Conservation (phyloP, 495 filamentous ascomycete species). For the Penicillium atrosanguineum region DNA sequence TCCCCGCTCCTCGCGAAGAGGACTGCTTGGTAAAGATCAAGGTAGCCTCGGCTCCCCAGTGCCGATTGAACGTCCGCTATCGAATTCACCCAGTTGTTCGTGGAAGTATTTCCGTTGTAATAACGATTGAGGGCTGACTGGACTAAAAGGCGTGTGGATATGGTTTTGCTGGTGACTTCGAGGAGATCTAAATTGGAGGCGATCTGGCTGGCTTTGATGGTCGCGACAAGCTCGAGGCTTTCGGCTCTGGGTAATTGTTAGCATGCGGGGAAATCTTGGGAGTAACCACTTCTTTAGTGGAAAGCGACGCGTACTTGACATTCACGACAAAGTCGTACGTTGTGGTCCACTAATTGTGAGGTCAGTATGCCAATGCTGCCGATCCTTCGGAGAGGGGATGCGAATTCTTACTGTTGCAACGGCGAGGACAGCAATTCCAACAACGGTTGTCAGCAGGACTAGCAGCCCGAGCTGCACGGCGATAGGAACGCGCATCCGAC, state of each 20-base stretch:
- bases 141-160: slow-evolving; percentile 64
- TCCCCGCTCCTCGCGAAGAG: slow-evolving; percentile 66
- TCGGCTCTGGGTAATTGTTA: slow-evolving; percentile 32
- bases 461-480: slow-evolving; percentile 76
- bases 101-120: slow-evolving; percentile 54
- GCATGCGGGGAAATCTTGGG: background rate
- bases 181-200: slow-evolving; percentile 71
- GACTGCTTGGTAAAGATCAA: slow-evolving; percentile 59
- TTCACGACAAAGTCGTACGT: slow-evolving; percentile 71
- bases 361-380: background rate
- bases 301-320: slow-evolving; percentile 48
- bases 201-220: slow-evolving; percentile 79
- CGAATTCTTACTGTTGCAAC: slow-evolving; percentile 55
- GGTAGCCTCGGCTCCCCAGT: slow-evolving; percentile 45
- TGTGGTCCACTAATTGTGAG: slow-evolving; percentile 58
- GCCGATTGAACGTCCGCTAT: slow-evolving; percentile 59
- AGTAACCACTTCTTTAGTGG: background rate
- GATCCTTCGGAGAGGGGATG: background rate
- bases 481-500: slow-evolving; percentile 75
- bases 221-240: slow-evolving; percentile 72
- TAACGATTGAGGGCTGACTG: slow-evolving; percentile 62
- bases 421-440: slow-evolving; percentile 62
- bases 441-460: slow-evolving; percentile 65
- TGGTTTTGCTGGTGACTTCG: slow-evolving; percentile 63
- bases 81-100: slow-evolving; percentile 54